These are phyloP conservation scores for Lactarius hatsudake DNA, from an alignment of 768 basidiomycete species.

Conservation along the genomic window DNA sequence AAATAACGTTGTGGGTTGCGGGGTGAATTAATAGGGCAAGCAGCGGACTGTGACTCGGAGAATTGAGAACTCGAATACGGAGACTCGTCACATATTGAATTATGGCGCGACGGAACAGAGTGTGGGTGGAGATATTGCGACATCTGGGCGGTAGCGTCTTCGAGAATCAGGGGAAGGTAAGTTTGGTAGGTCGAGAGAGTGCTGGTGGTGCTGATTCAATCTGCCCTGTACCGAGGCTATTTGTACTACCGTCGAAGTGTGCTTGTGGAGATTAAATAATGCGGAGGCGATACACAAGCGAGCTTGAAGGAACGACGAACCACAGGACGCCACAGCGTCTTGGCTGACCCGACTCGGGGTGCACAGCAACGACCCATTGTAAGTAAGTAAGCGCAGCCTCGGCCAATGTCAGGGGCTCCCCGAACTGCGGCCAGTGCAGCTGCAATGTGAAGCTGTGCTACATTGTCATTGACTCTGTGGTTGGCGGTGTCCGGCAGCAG, in stretches of 20 bases:
- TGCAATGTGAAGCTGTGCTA: neutral
- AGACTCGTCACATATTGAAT: constrained; percentile 5
- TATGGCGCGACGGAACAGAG: constrained; percentile 14
- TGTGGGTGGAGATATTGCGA: constrained; percentile 11
- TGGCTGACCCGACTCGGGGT: neutral
- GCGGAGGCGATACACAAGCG: neutral
- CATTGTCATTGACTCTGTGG: neutral
- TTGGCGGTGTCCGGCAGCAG: neutral
- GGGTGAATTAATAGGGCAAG: neutral
- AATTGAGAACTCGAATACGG: constrained; percentile 7
- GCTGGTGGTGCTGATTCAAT: neutral
- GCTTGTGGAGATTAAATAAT: neutral
- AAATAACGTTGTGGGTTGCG: constrained; percentile 7
- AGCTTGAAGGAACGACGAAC: neutral
- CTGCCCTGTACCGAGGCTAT: neutral
- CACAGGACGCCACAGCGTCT: neutral
- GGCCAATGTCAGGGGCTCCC: neutral
- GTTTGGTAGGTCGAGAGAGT: neutral
- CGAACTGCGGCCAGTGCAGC: neutral
- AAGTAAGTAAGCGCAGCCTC: neutral
- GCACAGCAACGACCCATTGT: neutral
- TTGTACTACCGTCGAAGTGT: constrained; percentile 7
- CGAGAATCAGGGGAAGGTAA: neutral
- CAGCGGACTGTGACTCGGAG: neutral
- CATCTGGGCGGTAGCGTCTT: constrained; percentile 1